These are phyloP conservation scores for Aspergillus persii DNA, from an alignment of 2,329 filamentous ascomycete genomes.

Conservation along the genomic window DNA sequence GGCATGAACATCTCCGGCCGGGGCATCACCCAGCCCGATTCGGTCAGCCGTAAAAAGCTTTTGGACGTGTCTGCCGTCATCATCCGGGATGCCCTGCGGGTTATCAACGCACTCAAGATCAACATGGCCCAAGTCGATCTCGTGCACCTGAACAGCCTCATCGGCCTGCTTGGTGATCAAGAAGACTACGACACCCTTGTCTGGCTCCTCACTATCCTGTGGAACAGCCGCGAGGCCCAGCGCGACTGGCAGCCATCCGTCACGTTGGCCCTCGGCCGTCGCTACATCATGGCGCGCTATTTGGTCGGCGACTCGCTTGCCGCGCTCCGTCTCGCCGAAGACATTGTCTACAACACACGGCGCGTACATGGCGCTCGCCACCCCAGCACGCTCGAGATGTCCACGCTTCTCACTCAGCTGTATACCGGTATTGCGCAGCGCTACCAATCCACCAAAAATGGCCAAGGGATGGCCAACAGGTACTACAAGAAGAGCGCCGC, in stretches of 20 bases:
- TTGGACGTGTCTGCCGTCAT: constrained; percentile 41
- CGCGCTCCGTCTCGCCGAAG: constrained; percentile 50
- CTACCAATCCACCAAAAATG: constrained; percentile 33
- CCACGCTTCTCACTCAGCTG: constrained; percentile 49
- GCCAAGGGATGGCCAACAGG: constrained; percentile 33
- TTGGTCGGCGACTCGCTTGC: constrained; percentile 45
- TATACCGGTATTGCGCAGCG: constrained; percentile 45
- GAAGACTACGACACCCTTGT: constrained; percentile 45
- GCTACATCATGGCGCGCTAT: constrained; percentile 52
- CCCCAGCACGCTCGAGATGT: constrained; percentile 49
- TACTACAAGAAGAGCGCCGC: constrained; percentile 41
- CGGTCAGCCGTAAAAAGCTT: constrained; percentile 37
- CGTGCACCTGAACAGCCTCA: constrained; percentile 43
- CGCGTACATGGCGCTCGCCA: constrained; percentile 51
- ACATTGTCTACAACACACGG: constrained; percentile 57
- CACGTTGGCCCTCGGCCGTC: constrained; percentile 50
- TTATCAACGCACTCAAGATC: constrained; percentile 42
- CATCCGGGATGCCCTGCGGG: constrained; percentile 40
- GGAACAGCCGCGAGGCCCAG: constrained; percentile 46
- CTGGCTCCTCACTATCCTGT: constrained; percentile 44
- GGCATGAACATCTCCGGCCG: constrained; percentile 37
- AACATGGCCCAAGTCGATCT: constrained; percentile 44
- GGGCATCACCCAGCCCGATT: constrained; percentile 30
- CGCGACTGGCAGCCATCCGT: constrained; percentile 34
- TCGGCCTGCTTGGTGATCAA: constrained; percentile 45